Conservation (phyloP, 2,329 filamentous ascomycete genomes). For the Neobulgaria alba region DNA sequence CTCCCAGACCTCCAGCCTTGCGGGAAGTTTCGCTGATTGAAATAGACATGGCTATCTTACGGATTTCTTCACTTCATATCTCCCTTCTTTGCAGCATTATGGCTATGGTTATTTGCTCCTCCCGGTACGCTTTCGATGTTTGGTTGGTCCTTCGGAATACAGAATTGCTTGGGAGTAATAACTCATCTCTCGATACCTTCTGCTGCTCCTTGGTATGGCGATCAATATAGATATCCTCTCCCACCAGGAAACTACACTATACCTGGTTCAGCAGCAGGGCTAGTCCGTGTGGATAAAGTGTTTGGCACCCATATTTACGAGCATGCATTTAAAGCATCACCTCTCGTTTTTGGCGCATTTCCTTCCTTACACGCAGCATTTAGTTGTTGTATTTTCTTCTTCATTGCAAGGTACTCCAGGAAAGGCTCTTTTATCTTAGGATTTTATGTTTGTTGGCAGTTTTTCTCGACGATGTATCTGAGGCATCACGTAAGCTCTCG, state of each 20-base stretch:
- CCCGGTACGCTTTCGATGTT: slow-evolving; percentile 79
- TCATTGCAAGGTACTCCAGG: slow-evolving; percentile 37
- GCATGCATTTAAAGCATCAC: slow-evolving; percentile 79
- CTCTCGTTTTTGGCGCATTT: slow-evolving; percentile 87
- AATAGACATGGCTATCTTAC: no score
- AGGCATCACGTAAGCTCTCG: no score
- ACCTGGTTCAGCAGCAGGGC: slow-evolving; percentile 75
- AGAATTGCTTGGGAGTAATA: slow-evolving; percentile 78
- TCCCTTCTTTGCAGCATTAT: no score
- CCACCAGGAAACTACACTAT: slow-evolving; percentile 88
- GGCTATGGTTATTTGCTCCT: slow-evolving; percentile 74
- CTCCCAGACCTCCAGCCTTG: no score
- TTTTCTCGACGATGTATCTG: slow-evolving; percentile 96
- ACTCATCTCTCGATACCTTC: slow-evolving; percentile 86
- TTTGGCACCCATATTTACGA: slow-evolving; percentile 88
- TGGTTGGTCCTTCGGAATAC: slow-evolving; percentile 80
- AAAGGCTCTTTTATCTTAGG: slow-evolving; percentile 63
- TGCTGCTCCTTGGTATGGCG: slow-evolving; percentile 94
- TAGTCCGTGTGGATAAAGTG: slow-evolving; percentile 78
- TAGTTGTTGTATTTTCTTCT: slow-evolving; percentile 84
- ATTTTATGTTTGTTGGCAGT: slow-evolving; percentile 77
- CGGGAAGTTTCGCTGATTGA: no score
- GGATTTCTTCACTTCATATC: no score
- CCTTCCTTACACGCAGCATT: slow-evolving; percentile 90
- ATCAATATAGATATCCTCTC: slow-evolving; percentile 63